These are phyloP conservation scores for Chlorella sorokiniana DNA, from an alignment of 139 green algal genomes.

Conservation along the genomic window DNA sequence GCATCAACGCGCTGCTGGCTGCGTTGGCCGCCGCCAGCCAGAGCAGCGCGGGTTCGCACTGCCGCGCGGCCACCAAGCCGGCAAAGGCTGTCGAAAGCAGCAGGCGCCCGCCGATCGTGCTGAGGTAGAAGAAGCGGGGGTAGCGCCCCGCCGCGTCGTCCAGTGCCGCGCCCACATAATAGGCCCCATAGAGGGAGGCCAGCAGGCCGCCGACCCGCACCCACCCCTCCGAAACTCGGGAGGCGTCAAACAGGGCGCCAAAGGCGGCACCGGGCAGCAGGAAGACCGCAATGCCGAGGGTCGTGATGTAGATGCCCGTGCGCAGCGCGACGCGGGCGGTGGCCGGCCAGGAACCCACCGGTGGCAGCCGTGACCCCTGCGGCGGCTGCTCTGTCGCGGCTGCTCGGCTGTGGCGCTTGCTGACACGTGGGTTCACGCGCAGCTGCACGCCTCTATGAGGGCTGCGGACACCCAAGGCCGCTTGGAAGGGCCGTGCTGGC, in stretches of 20 bases:
- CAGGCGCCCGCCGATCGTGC: conserved; percentile 19
- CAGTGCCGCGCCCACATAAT: conserved; percentile 40
- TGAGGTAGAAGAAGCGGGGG: conserved; percentile 30
- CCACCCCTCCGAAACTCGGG: conserved; percentile 12
- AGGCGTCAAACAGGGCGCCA: conserved; percentile 8
- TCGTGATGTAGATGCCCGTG: conserved; percentile 34
- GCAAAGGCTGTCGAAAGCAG: conserved; percentile 24
- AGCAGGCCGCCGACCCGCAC: conserved; percentile 36
- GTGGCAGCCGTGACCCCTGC: background rate
- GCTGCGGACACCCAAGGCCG: too few species aligned
- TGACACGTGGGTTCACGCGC: too few species aligned
- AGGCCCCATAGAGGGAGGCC: conserved; percentile 35
- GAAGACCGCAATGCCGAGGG: conserved; percentile 10
- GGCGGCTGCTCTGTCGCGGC: background rate
- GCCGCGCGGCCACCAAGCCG: conserved; percentile 1
- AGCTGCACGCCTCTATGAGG: too few species aligned
- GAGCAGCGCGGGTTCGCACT: conserved; percentile 24
- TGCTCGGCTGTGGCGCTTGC: background rate
- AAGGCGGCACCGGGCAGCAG: background rate
- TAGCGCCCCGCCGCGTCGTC: conserved; percentile 33
- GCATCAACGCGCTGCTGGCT: background rate
- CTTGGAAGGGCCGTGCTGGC: too few species aligned
- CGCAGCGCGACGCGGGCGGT: conserved; percentile 18
- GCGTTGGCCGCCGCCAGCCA: conserved; percentile 28
- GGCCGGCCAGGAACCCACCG: conserved; percentile 2